These are phyloP conservation scores for Nakazawaea sp. DNA, from an alignment of 805 yeast genomes.

Conservation along the genomic window DNA sequence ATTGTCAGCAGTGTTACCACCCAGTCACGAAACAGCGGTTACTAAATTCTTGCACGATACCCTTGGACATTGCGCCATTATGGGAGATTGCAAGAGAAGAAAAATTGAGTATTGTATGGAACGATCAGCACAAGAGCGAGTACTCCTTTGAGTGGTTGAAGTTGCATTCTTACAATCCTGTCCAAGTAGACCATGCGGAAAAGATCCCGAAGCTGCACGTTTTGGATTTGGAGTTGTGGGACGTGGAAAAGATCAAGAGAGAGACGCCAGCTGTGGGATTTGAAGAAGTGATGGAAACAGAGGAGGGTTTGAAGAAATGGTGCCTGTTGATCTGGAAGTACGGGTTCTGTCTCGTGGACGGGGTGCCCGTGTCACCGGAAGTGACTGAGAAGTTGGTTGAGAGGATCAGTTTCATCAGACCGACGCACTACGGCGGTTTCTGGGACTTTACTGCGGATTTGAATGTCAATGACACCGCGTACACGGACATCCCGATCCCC, in stretches of 20 bases:
- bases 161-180: constrained; percentile 47
- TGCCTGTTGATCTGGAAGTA: constrained; percentile 41
- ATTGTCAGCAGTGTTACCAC: constrained; percentile 48
- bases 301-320: constrained; percentile 47
- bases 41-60: constrained; percentile 38
- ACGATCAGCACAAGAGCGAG: constrained; percentile 30
- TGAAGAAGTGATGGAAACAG: constrained; percentile 34
- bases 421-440: constrained; percentile 75
- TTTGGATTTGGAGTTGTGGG: constrained; percentile 37
- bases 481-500: constrained; percentile 58
- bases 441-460: constrained; percentile 74
- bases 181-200: constrained; percentile 25
- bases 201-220: constrained; percentile 24
- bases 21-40: constrained; percentile 52
- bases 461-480: constrained; percentile 64
- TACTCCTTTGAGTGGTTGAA: constrained; percentile 36
- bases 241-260: constrained; percentile 29
- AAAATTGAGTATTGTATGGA: constrained; percentile 27
- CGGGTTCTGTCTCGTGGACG: constrained; percentile 58
- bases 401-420: constrained; percentile 51
- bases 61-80: constrained; percentile 15
- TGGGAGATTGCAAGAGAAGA: constrained; percentile 6
- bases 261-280: constrained; percentile 43
- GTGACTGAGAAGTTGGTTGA: constrained; percentile 53
- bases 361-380: constrained; percentile 54